Base-by-base conservation (phyloP, 441 rosid species). In the Populus hybrid region DNA sequence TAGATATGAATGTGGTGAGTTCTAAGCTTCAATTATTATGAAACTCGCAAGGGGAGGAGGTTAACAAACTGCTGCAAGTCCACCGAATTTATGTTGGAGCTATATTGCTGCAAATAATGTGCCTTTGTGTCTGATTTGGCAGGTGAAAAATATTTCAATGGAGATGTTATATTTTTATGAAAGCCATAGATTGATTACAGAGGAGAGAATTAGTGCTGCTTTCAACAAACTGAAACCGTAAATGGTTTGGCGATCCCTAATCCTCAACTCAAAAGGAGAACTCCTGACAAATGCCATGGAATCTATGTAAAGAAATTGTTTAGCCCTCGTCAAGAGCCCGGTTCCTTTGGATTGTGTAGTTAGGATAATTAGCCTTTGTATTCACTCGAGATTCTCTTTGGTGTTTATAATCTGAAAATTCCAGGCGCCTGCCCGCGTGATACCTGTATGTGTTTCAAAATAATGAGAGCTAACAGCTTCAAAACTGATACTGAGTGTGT, bases 1-100 rank as follows among this genome's bases (percentile, higher is more conserved):
- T 90, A 23, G 99, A 94, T 84, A 92, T 95, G 98, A 95, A 90
- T 84, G 91, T 89, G 82, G 99, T 95, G 85, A 89, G 97, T 76
- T 69, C 46, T 59, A 68, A 68, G 63, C 81, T 34, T 71, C 24
- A 38, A 66, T 28, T 69, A 32, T 66, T 28, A 7, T 61, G 23
- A 57, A 34, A 28, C 34, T 75, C 46, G 9, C 30, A 59, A 24
- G 30, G 28, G 7, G 36, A 53, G 59, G 42, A 53, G 59, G 42
- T 42, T 18, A 9, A 40, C 9, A 30, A 5, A 21, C 23, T 79
- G 42, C 21, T 21, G 19, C 65, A 59, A 16, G 65, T 18, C 16
- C 36, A 34, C 36, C 36, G 36, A 34, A 34, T 34, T 34, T 34
- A 34, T 34, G 36, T 34, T 34, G 36, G 36, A 34, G 42, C 42